Conservation (phyloP, 2,329 filamentous ascomycete species). For the Ophiocordyceps sinensis region DNA sequence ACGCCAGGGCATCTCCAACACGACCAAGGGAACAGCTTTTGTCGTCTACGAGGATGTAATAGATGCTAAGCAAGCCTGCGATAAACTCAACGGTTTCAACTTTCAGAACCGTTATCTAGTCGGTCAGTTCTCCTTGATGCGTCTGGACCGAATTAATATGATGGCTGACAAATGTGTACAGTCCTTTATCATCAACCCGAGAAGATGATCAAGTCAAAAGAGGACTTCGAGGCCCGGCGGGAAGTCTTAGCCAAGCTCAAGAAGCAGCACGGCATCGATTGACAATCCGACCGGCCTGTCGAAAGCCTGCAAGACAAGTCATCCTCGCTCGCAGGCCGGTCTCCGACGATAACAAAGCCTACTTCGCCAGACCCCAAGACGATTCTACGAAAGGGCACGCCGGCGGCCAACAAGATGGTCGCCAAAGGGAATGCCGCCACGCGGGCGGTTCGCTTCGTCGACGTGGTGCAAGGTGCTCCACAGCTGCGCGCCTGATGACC, state of each 20-base stretch:
- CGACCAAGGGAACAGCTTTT: conserved; percentile 96
- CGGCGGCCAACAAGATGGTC: conserved; percentile 17
- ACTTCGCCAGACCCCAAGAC: conserved; percentile 26
- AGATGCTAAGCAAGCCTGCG: conserved; percentile 97
- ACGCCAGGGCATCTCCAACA: conserved; percentile 90
- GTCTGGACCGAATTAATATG: neutral
- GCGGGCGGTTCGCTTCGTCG: conserved; percentile 27
- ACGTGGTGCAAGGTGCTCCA: conserved; percentile 21
- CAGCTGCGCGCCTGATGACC: conserved; percentile 22
- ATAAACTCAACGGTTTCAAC: conserved; percentile 99
- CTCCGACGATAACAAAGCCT: conserved; percentile 30
- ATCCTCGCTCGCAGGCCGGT: conserved; percentile 47
- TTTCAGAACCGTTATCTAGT: conserved; percentile 99
- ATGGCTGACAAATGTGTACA: conserved; percentile 11
- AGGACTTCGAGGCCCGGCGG: conserved; percentile 85
- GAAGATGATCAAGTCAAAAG: conserved; percentile 68
- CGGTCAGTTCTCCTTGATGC: conserved; percentile 32
- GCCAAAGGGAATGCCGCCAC: conserved; percentile 21
- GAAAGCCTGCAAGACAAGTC: conserved; percentile 31
- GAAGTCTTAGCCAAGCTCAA: conserved; percentile 98
- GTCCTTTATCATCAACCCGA: conserved; percentile 52
- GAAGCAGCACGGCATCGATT: conserved; percentile 96
- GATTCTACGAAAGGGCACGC: conserved; percentile 28
- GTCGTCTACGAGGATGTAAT: conserved; percentile 99
- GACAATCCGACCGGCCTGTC: conserved; percentile 63